A percentile compares a stretch with the other conserved stretches of the same genome.
Conservation (phyloP, 805 yeast genomes). For the Wickerhamiella hasegawae region DNA sequence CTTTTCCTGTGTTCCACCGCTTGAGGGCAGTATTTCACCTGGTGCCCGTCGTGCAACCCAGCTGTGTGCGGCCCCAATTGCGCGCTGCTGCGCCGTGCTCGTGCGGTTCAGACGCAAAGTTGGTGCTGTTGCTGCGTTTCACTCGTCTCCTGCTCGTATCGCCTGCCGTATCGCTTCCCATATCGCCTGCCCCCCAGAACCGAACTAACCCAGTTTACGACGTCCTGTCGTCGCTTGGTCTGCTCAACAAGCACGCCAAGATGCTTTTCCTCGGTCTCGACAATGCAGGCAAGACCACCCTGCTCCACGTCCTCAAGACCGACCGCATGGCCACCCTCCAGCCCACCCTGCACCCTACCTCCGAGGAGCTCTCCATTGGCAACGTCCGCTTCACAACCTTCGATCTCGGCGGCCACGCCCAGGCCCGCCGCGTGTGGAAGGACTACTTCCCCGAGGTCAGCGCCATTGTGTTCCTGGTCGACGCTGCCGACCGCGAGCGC, state of each 20-base stretch:
- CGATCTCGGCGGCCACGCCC: constrained; percentile 96
- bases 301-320: constrained; percentile 72
- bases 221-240: constrained; percentile 60
- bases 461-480: constrained; percentile 92
- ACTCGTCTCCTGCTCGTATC: too few relatives aligned
- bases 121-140: too few relatives aligned
- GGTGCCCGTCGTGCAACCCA: too few relatives aligned
- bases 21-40: too few relatives aligned
- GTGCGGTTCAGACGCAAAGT: too few relatives aligned
- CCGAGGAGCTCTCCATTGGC: constrained; percentile 95
- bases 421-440: constrained; percentile 98
- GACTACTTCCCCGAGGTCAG: constrained; percentile 99
- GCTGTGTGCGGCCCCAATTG: too few relatives aligned
- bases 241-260: constrained; percentile 92
- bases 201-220: constrained; percentile 47
- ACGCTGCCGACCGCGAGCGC: constrained; percentile 93
- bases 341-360: constrained; percentile 95
- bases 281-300: constrained; percentile 93
- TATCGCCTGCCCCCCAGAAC: too few relatives aligned
- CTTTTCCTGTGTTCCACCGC: too few relatives aligned
- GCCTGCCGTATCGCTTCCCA: too few relatives aligned
- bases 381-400: constrained; percentile 93
- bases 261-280: constrained; percentile 89
- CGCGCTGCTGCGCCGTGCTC: too few relatives aligned
- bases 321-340: constrained; percentile 95